Evolutionary conservation across 2,329 filamentous ascomycete species (phyloP), one percentile per base, ranked within the genome.

Genomic region (Colletotrichum sidae): DNA sequence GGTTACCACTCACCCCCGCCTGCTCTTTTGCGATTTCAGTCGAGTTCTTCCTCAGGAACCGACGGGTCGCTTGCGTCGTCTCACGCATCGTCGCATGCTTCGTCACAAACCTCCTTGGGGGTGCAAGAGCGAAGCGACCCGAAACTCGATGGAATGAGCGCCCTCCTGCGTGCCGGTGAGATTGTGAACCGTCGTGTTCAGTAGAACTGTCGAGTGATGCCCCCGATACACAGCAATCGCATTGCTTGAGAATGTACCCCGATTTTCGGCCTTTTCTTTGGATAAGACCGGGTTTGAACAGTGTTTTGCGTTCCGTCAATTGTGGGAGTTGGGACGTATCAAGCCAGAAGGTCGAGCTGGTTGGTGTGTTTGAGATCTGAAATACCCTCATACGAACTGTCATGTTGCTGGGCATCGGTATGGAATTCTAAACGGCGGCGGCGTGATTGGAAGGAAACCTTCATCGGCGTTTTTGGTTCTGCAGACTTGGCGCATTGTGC

Each of bases 151-250:
- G 86, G 87, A 2, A 86, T 90, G 76, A 87, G 80, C 65, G 87
- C 87, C 7, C 76, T 90, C 10, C 73, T 89, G 2, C 81, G 80
- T 66, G 87, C 87, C 9, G 86, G 86, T 38, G 86, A 89, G 69
- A 85, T 89, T 66, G 84, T 89, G 44, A 83, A 84, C 62, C 80
- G 81, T 46, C 76, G 80, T 55, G 39, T 44, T 37, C 45, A 60
- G 13, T 41, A 9, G 38, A 11, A 33, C 13, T 11, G 12, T 6
- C 6, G 17, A 8, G 8, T 9, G 33, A 69, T n/a, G 42, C 11
- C n/a, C 34, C 35, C 11, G 35, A 38, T 17, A 6, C 2, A 8
- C 34, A 33, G 35, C 34, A 38, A 4, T 11, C n/a, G n/a, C 17
- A 7, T 12, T 15, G 4, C 5, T 17, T 17, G 53, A 33, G 25